phyloP scores from a whole-genome alignment of 305 asterid genomes.

The Solanum hybrid region DNA sequence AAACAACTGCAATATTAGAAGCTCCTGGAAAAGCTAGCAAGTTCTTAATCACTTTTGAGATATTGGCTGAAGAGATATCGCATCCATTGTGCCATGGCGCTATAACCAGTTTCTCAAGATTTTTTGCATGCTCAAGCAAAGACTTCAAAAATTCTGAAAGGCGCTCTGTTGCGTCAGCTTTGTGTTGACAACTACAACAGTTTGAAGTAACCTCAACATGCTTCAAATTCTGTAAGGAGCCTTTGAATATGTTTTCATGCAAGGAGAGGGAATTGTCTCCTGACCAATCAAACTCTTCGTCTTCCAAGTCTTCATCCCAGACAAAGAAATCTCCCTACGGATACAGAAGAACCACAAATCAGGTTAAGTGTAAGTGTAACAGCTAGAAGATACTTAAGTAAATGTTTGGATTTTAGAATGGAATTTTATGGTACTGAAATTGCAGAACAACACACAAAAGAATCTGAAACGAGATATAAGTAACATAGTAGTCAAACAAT shows the following conservation, averaged over 20 bases:
- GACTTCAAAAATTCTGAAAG: background rate
- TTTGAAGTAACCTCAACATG: background rate
- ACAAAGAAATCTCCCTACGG: background rate
- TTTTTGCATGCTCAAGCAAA: background rate
- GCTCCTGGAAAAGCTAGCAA: background rate
- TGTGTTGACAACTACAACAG: background rate
- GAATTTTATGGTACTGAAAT: background rate
- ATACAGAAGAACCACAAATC: background rate
- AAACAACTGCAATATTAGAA: background rate
- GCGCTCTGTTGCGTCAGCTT: background rate
- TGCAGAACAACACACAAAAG: background rate
- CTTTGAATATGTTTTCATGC: background rate
- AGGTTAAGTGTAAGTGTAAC: background rate
- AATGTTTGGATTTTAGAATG: background rate
- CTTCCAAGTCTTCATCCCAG: background rate
- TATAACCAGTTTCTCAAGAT: background rate
- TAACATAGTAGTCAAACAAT: background rate
- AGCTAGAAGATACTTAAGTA: background rate
- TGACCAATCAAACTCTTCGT: background rate
- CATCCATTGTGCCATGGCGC: background rate
- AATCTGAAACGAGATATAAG: background rate
- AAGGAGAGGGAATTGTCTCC: background rate
- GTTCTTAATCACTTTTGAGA: background rate
- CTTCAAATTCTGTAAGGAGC: background rate
- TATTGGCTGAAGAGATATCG: background rate